Percentiles rank a stretch among this genome's conserved stretches.
Conservation (phyloP, 2,329 filamentous ascomycete species). For the Alternaria gaisen region DNA sequence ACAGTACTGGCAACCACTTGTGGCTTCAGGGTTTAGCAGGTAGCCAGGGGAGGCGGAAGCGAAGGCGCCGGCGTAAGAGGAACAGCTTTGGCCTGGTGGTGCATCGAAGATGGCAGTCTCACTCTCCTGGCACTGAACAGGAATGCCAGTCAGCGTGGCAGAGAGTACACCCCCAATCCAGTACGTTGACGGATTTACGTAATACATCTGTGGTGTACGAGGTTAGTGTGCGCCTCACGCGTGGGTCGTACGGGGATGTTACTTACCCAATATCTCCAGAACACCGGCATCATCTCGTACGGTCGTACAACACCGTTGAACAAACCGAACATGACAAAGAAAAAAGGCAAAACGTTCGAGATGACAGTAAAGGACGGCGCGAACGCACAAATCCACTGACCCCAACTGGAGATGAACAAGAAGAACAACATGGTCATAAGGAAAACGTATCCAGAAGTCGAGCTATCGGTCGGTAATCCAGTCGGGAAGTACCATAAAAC, state of each 20-base stretch:
- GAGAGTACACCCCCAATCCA: slow-evolving; percentile 76
- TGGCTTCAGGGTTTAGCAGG: slow-evolving; percentile 68
- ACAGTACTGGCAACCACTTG: slow-evolving; percentile 72
- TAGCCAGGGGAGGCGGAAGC: slow-evolving; percentile 66
- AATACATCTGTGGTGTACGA: neutral
- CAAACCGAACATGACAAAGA: slow-evolving; percentile 78
- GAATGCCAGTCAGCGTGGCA: slow-evolving; percentile 65
- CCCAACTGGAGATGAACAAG: slow-evolving; percentile 78
- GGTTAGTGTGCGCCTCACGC: neutral
- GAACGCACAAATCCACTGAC: slow-evolving; percentile 85
- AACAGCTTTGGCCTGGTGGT: slow-evolving; percentile 71
- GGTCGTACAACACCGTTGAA: slow-evolving; percentile 82
- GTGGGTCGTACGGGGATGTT: neutral
- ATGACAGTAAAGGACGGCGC: slow-evolving; percentile 82
- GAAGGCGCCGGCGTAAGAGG: slow-evolving; percentile 69
- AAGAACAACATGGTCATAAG: slow-evolving; percentile 82
- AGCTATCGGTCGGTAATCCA: slow-evolving; percentile 71
- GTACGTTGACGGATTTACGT: slow-evolving; percentile 66
- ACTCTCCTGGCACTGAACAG: slow-evolving; percentile 53
- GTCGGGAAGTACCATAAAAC: slow-evolving; percentile 79
- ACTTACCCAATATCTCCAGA: slow-evolving; percentile 72
- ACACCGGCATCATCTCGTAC: slow-evolving; percentile 69
- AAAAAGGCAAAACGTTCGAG: slow-evolving; percentile 76
- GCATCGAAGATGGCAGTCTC: slow-evolving; percentile 73
- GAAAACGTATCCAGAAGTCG: slow-evolving; percentile 76